A percentile compares a stretch with the other conserved stretches of the same genome.
Evolutionary conservation across 2,329 filamentous ascomycete genomes (phyloP).

Genomic region (Beauveria medogensis): DNA sequence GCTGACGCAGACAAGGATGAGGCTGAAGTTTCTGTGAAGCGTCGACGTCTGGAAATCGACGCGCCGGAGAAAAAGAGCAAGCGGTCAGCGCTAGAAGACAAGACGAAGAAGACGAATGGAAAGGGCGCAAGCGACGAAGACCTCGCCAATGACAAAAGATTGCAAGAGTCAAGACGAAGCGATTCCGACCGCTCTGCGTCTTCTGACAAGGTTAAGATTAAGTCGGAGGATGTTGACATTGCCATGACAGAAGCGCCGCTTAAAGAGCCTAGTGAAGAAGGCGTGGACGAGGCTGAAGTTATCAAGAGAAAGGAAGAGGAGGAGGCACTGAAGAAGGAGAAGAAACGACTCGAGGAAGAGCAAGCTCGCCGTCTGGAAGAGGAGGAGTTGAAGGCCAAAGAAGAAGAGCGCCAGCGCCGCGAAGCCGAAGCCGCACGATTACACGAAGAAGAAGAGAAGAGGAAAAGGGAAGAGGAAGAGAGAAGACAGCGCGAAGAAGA

Average conservation of each 20-base stretch:
- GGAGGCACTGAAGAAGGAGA: conserved; percentile 19
- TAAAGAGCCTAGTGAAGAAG: conserved; percentile 25
- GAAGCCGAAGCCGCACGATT: conserved; percentile 19
- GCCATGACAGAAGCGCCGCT: conserved; percentile 43
- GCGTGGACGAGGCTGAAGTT: conserved; percentile 24
- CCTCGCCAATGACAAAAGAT: conserved; percentile 27
- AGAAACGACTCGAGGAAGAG: conserved; percentile 14
- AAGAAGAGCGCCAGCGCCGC: conserved; percentile 21
- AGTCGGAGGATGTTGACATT: conserved; percentile 47
- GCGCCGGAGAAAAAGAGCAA: conserved; percentile 40
- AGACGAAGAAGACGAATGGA: conserved; percentile 26
- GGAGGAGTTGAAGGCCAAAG: conserved; percentile 21
- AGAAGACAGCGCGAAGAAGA: conserved; percentile 26
- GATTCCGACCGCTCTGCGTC: conserved; percentile 33
- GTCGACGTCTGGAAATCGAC: conserved; percentile 49
- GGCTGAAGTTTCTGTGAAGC: conserved; percentile 43
- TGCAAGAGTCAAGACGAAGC: conserved; percentile 30
- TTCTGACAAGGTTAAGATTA: conserved; percentile 47
- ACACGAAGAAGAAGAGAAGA: conserved; percentile 16
- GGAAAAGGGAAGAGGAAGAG: conserved; percentile 18
- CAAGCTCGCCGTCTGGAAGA: conserved; percentile 19
- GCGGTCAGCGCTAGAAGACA: conserved; percentile 36
- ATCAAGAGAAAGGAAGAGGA: conserved; percentile 19
- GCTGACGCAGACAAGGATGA: conserved; percentile 46
- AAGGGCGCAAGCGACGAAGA: conserved; percentile 35